These are phyloP conservation scores for Fistulinella staudtii DNA, from an alignment of 1,284 basidiomycete genomes.

Conservation along the genomic window DNA sequence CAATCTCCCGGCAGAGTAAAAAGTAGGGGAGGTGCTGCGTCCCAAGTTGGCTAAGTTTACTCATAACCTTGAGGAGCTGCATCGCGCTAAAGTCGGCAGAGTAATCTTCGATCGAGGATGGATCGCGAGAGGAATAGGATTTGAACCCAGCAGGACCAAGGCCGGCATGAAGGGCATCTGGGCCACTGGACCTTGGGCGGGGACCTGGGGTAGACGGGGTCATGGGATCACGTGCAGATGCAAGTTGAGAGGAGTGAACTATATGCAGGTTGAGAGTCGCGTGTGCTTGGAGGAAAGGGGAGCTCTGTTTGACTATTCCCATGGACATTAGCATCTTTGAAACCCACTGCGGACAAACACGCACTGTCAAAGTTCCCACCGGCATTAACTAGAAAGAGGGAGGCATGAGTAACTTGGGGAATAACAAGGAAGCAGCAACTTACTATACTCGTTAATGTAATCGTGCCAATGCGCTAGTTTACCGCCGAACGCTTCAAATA, in stretches of 20 bases:
- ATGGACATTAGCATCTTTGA: conserved; percentile 5
- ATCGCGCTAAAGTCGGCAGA: conserved; percentile 62
- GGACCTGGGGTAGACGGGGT: conserved; percentile 34
- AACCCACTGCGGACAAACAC: conserved; percentile 6
- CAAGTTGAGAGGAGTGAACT: conserved; percentile 64
- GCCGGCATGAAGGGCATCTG: conserved; percentile 50
- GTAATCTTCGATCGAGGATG: conserved; percentile 30
- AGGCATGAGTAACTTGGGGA: conserved; percentile 5
- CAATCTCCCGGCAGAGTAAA: conserved; percentile 70
- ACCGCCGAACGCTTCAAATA: conserved; percentile 77
- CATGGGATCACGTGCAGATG: conserved; percentile 28
- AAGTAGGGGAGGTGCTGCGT: conserved; percentile 69
- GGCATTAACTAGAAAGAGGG: conserved; percentile 28
- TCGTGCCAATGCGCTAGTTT: conserved; percentile 79
- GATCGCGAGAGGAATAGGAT: conserved; percentile 48
- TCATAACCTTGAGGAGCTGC: conserved; percentile 73
- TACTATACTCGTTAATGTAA: conserved; percentile 69
- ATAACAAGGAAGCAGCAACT: conserved; percentile 21
- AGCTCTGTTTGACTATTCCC: conserved; percentile 64
- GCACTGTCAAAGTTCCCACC: conserved; percentile 32
- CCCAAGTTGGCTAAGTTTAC: conserved; percentile 58
- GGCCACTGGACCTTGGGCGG: conserved; percentile 37
- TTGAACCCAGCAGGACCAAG: conserved; percentile 61
- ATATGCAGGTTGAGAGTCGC: conserved; percentile 70
- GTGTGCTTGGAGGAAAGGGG: conserved; percentile 75